Base-by-base conservation (phyloP, 108 stramenopile species). In the Skeletonema potamos region DNA sequence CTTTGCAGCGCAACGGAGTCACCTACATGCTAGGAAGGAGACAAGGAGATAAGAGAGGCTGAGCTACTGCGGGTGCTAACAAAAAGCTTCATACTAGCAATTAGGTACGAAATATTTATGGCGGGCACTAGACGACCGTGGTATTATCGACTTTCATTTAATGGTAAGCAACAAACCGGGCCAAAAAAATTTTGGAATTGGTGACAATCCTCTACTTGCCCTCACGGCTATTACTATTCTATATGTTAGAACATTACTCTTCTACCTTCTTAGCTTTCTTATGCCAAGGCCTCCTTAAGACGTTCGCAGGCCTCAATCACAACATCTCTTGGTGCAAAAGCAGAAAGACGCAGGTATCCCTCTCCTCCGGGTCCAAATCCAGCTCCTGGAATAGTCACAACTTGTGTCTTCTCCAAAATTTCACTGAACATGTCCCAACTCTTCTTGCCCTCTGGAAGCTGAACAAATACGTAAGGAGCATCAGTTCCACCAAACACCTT, bases 291-390 rank as follows among this genome's bases (percentile, higher is more conserved):
- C 73, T 85, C 73, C 79, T 92, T 89, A 62, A 97, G 84, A 68
- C 97, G 91, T 11, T 75, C 79, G 68, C 94, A 94, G 12, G 97
- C 97, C 80, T 98, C 97, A 22, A 90, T 63, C 43, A 96, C 87
- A 54, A 79, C 79, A 22, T 94, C 97, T 66, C 94, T 78, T 20
- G 95, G 92, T 5, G 96, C 98, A 65, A 98, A 98, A 9, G 98
- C 96, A 72, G 87, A 89, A 74, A 98, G 64, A 58, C 98, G 94
- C 66, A 98, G 76, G 85, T 90, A 98, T 28, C 98, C 96, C 73
- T 98, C 98, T 26, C 98, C 98, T 46, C 98, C 98, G 33, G 98
- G 98, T 36, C 98, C 98, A 71, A 98, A 98, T 26, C 98, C 98
- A 36, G 98, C 98, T 65, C 98, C 96, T 9, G 98, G 98, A 72